A percentile compares a stretch with the other conserved stretches of the same genome.
Conservation (phyloP, 768 basidiomycete genomes). For the Collybia sp. region DNA sequence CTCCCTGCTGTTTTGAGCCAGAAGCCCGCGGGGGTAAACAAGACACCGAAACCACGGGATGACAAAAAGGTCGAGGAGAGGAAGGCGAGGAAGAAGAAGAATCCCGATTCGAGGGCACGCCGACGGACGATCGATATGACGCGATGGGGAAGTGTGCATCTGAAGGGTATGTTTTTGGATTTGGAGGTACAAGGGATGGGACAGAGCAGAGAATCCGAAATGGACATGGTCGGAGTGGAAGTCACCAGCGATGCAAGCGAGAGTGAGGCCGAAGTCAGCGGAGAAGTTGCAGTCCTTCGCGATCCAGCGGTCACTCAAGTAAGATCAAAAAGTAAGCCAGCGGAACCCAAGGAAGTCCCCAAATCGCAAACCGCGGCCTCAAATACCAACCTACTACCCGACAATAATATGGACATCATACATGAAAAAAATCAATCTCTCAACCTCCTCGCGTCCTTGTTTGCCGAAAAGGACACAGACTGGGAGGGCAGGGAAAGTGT, state of each 20-base stretch:
- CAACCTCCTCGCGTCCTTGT: constrained; percentile 46
- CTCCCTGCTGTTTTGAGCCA: constrained; percentile 33
- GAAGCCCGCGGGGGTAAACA: background rate
- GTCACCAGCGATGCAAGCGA: constrained; percentile 10
- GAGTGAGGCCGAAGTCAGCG: constrained; percentile 11
- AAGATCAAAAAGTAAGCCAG: background rate
- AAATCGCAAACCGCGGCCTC: background rate
- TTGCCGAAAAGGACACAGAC: constrained; percentile 40
- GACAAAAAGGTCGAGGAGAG: constrained; percentile 17
- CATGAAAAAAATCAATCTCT: constrained; percentile 44
- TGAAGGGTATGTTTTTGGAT: constrained; percentile 68
- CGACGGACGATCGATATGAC: constrained; percentile 68
- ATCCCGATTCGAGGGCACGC: constrained; percentile 55
- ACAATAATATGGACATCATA: constrained; percentile 24
- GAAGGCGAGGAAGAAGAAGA: constrained; percentile 41
- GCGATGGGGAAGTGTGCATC: constrained; percentile 62
- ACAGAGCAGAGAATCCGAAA: constrained; percentile 8
- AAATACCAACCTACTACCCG: constrained; percentile 3
- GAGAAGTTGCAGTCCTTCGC: background rate
- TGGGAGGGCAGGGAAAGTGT: constrained; percentile 62
- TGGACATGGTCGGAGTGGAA: constrained; percentile 11
- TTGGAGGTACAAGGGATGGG: constrained; percentile 22
- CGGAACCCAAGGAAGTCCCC: background rate
- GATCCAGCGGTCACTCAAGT: background rate
- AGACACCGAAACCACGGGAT: constrained; percentile 10